Evolutionary conservation across 768 basidiomycete species (phyloP), one percentile per base, ranked within the genome.

Genomic region (Mrakia hoshinonis): DNA sequence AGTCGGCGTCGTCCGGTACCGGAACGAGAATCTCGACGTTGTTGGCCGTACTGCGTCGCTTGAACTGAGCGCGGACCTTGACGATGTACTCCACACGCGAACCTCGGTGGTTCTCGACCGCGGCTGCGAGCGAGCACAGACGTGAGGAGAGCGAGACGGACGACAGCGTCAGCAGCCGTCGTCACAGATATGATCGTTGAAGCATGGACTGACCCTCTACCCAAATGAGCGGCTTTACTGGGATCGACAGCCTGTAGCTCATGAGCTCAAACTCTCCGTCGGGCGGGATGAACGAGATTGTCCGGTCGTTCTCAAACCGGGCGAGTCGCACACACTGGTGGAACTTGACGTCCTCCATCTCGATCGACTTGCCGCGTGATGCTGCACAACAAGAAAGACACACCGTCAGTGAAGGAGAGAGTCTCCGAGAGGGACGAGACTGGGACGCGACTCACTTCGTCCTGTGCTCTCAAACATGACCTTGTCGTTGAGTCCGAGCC

Each of bases 291-390:
- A 99, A 99, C 46, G 91, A 93, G 77, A 98, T 99, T 0, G 95
- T 98, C 73, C 96, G 89, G 81, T 99, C 95, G 80, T 96, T 97
- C 78, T 99, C 96, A 78, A 99, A 99, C 9, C 95, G 87, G 12
- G 93, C 89, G 29, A 99, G 84, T 12, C 96, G 91, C 13, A 98
- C 96, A 77, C 96, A 99, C 84, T 99, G 96, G 78, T 99, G 96
- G 82, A 99, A 99, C 79, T 97, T 97, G 82, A 97, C 92, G 77
- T 98, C 96, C 79, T 99, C 96, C 90, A 99, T 96, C 81, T 99
- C 96, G 75, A 99, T 96, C 2, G 96, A 89, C 81, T 98, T 99
- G 15, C 95, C 95, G 15, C 95, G 87, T 0, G 92, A 88, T 29
- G 92, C 91, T 88, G 79, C 58, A 31, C 38, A 60, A 34, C 20